Percentiles rank a stretch among this genome's conserved stretches.
Conservation (phyloP, 306 rosid genomes). For the Ziziphus jujuba region DNA sequence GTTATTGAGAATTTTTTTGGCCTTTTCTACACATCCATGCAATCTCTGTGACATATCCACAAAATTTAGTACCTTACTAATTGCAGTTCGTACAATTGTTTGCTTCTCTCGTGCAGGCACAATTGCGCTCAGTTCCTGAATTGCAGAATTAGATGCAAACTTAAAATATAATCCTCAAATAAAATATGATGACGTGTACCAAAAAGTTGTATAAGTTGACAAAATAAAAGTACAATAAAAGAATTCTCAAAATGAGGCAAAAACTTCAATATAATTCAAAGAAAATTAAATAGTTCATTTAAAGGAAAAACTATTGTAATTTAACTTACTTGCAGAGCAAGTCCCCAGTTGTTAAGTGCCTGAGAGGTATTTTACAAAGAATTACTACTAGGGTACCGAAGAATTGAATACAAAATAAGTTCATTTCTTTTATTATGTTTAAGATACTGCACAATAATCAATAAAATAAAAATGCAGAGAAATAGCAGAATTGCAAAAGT, state of each 20-base stretch:
- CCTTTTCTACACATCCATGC: conserved; percentile 21
- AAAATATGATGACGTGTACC: background rate
- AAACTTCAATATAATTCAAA: background rate
- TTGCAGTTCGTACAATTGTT: conserved; percentile 87
- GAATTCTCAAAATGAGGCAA: background rate
- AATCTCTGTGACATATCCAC: conserved; percentile 17
- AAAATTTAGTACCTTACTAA: conserved; percentile 69
- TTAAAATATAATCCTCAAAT: conserved; percentile 11
- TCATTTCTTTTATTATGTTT: background rate
- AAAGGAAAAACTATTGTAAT: conserved; percentile 2
- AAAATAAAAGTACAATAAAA: background rate
- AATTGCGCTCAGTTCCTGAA: conserved; percentile 96
- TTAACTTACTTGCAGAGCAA: conserved; percentile 87
- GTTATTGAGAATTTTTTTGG: background rate
- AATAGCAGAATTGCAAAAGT: background rate
- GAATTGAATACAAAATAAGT: background rate
- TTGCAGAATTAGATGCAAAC: conserved; percentile 17
- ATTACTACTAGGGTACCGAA: conserved; percentile 24
- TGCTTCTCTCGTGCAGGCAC: conserved; percentile 98
- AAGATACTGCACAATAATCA: background rate
- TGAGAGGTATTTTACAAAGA: conserved; percentile 48
- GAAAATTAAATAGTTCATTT: background rate
- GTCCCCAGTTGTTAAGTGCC: conserved; percentile 99
- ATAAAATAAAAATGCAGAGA: background rate
- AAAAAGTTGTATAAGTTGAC: background rate